Percentiles rank a stretch among this genome's conserved stretches.
Conservation (phyloP, 2,329 filamentous ascomycete species). For the Fusarium floridanum region DNA sequence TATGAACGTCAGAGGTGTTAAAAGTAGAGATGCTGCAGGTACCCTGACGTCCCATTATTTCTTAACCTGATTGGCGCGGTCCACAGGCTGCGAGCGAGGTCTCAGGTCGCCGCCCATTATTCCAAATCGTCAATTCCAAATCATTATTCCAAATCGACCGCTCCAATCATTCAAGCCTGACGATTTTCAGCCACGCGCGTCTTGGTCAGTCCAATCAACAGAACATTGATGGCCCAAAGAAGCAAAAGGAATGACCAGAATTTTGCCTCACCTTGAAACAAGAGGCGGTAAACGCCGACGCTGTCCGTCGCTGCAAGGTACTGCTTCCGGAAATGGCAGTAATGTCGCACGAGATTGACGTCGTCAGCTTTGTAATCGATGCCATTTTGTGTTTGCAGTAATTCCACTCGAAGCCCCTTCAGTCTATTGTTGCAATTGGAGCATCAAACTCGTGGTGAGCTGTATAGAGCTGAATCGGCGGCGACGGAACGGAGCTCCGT, state of each 20-base stretch:
- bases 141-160: neutral
- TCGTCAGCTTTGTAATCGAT: neutral
- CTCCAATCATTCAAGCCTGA: neutral
- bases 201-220: neutral
- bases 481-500: neutral
- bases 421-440: neutral
- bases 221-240: neutral
- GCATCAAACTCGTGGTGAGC: neutral
- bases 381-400: neutral
- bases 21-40: neutral
- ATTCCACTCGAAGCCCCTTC: neutral
- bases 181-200: neutral
- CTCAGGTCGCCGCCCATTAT: neutral
- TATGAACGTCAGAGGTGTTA: neutral
- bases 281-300: neutral
- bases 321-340: neutral
- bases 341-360: neutral
- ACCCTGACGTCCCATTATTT: neutral
- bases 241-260: neutral
- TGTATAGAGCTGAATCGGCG: neutral
- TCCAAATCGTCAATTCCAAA: neutral
- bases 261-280: neutral
- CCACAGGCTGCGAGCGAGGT: neutral
- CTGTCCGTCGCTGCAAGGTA: neutral
- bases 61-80: neutral